These are phyloP conservation scores for Eucalyptus erythrocorys DNA, from an alignment of 345 rosid species.

Conservation along the genomic window DNA sequence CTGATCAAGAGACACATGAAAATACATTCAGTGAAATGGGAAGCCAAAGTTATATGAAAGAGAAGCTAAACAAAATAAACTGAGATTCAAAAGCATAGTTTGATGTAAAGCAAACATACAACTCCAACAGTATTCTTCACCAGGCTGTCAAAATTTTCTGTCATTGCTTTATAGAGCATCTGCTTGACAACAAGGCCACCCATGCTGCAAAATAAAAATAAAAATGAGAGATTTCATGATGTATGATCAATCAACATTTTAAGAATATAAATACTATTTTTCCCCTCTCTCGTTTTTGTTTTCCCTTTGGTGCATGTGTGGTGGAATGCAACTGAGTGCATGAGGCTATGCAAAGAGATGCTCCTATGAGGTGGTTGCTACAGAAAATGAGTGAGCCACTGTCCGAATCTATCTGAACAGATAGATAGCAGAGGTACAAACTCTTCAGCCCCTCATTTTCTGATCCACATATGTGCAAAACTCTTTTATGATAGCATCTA, in stretches of 20 bases:
- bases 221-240: not conserved
- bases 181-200: conserved; percentile 98
- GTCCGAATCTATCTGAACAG: not conserved
- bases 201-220: conserved; percentile 42
- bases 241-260: not conserved
- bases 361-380: not conserved
- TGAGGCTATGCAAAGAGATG: not conserved
- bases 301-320: not conserved
- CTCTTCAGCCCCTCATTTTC: not conserved
- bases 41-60: not conserved
- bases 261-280: not conserved
- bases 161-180: conserved; percentile 77
- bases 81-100: not conserved
- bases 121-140: conserved; percentile 89
- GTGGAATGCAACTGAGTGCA: not conserved
- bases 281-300: not conserved
- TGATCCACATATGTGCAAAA: not conserved
- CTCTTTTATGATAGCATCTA: not conserved
- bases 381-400: not conserved
- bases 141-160: conserved; percentile 60
- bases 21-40: not conserved
- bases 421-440: not conserved
- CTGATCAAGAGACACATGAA: conserved; percentile 11
- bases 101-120: conserved; percentile 30
- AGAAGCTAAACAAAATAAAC: not conserved